Evolutionary conservation across 257 asterid genomes (phyloP).

Genomic region (Solanum virginianum): DNA sequence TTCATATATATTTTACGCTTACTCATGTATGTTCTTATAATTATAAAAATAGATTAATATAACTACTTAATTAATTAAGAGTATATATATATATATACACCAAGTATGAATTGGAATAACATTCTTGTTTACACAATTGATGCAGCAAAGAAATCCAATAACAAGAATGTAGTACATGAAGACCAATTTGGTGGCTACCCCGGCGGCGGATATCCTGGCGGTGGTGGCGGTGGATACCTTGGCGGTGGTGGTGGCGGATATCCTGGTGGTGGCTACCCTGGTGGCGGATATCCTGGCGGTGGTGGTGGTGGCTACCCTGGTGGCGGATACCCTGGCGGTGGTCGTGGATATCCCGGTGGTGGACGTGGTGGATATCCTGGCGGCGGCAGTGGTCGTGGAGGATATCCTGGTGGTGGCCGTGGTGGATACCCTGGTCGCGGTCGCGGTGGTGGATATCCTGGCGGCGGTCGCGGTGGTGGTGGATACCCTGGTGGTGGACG

Average conservation of each 20-base stretch:
- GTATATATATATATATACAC: too few species aligned
- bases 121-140: background rate
- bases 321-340: background rate
- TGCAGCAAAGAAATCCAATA: background rate
- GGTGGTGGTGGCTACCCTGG: background rate
- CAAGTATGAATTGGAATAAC: background rate
- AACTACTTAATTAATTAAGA: background rate
- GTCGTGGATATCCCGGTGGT: background rate
- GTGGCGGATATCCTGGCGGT: constrained; percentile 7
- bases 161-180: background rate
- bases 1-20: background rate
- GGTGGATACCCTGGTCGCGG: background rate
- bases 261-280: background rate
- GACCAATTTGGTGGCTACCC: background rate
- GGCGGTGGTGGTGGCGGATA: background rate
- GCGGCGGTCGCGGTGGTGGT: background rate
- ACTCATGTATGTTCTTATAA: background rate
- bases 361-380: background rate
- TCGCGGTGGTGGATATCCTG: background rate
- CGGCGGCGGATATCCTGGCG: background rate
- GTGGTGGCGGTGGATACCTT: too few species aligned
- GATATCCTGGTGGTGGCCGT: background rate
- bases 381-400: background rate
- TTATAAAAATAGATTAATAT: background rate
- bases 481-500: background rate